Conservation (phyloP, 2,329 filamentous ascomycete species). For the Dactylellina sp. region DNA sequence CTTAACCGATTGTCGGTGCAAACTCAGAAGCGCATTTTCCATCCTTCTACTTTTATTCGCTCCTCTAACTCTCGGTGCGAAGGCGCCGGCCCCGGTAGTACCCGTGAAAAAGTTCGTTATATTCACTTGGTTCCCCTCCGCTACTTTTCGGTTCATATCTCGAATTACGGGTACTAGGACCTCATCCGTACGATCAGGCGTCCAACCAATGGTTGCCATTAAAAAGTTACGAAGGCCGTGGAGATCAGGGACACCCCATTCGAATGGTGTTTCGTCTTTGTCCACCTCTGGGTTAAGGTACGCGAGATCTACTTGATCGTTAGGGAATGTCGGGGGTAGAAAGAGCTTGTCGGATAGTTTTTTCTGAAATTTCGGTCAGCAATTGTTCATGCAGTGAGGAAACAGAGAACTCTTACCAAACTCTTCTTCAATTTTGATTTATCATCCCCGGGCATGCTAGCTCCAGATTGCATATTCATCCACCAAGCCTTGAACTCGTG, state of each 20-base stretch:
- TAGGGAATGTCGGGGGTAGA: slow-evolving; percentile 82
- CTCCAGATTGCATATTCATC: slow-evolving; percentile 79
- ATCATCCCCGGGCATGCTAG: slow-evolving; percentile 72
- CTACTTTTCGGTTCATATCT: slow-evolving; percentile 89
- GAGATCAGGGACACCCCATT: slow-evolving; percentile 95
- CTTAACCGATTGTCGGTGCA: slow-evolving; percentile 66
- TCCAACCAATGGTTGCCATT: slow-evolving; percentile 94
- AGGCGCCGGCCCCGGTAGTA: slow-evolving; percentile 75
- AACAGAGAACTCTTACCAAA: slow-evolving; percentile 67
- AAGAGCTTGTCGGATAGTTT: slow-evolving; percentile 75
- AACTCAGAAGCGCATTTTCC: slow-evolving; percentile 77
- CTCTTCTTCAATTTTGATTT: slow-evolving; percentile 80
- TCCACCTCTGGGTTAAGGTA: slow-evolving; percentile 92
- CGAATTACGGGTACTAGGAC: slow-evolving; percentile 93
- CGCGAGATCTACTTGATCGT: slow-evolving; percentile 79
- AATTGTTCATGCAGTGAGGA: background rate
- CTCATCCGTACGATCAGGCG: slow-evolving; percentile 89
- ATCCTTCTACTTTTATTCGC: slow-evolving; percentile 78
- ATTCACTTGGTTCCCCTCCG: slow-evolving; percentile 93
- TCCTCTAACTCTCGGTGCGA: slow-evolving; percentile 75
- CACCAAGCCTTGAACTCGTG: slow-evolving; percentile 89
- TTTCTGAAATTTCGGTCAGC: slow-evolving; percentile 22
- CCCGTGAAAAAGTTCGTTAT: slow-evolving; percentile 94
- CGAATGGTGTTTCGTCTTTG: slow-evolving; percentile 78
- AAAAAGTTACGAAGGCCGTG: slow-evolving; percentile 85